Evolutionary conservation across 768 basidiomycete genomes (phyloP).

Genomic region (Candolleomyces aberdarensis): DNA sequence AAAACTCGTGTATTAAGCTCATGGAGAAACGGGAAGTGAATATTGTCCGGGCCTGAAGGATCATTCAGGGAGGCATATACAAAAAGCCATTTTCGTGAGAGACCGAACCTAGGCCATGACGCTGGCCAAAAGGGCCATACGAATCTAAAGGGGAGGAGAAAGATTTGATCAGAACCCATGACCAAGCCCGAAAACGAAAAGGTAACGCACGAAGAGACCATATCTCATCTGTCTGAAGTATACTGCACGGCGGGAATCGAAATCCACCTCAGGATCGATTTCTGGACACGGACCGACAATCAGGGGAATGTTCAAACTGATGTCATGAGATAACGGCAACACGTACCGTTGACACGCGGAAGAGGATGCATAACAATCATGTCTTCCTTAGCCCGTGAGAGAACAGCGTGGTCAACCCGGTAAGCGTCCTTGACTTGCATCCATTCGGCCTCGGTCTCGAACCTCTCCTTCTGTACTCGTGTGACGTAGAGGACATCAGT

Average conservation of each 20-base stretch:
- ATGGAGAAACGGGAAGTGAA: no score
- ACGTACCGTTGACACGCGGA: conserved; percentile 81
- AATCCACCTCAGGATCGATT: conserved; percentile 98
- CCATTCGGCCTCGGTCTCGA: conserved; percentile 81
- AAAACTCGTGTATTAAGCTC: no score
- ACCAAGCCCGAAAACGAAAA: background rate
- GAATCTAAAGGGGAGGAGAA: conserved; percentile 19
- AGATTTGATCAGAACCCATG: background rate
- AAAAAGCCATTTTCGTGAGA: background rate
- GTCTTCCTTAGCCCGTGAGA: conserved; percentile 90
- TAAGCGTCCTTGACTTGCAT: conserved; percentile 88
- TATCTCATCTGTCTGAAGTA: conserved; percentile 99
- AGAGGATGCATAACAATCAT: conserved; percentile 99
- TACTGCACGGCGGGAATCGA: conserved; percentile 88
- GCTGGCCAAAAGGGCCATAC: conserved; percentile 34
- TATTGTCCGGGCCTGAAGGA: background rate
- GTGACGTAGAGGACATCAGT: conserved; percentile 98
- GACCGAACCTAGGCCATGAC: conserved; percentile 23
- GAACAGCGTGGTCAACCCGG: conserved; percentile 89
- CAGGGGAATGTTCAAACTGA: background rate
- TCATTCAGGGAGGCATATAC: background rate
- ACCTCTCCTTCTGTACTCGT: conserved; percentile 93
- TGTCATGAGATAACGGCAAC: background rate
- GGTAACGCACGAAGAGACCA: conserved; percentile 85
- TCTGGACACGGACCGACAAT: conserved; percentile 44